These are phyloP conservation scores for Dalechampia spathulata DNA, from an alignment of 441 rosid species.

Conservation along the genomic window DNA sequence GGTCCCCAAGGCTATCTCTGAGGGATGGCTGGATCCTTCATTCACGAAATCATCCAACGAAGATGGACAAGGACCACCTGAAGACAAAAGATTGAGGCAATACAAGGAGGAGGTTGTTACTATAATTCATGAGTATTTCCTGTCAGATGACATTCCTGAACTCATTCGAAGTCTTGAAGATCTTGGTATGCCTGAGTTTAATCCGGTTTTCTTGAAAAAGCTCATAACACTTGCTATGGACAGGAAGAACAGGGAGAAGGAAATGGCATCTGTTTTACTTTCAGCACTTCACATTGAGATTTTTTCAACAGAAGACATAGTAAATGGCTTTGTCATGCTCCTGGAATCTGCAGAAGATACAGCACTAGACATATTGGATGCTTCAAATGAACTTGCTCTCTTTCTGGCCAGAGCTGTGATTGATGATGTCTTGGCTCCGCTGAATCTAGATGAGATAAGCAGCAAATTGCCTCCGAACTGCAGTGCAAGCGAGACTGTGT, in stretches of 20 bases:
- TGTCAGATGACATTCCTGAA: slow-evolving; percentile 97
- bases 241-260: slow-evolving; percentile 97
- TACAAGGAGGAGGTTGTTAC: slow-evolving; percentile 76
- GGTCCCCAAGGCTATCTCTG: slow-evolving; percentile 61
- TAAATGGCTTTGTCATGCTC: slow-evolving; percentile 84
- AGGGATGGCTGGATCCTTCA: slow-evolving; percentile 89
- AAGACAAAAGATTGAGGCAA: slow-evolving; percentile 45
- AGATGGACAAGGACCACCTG: slow-evolving; percentile 31
- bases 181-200: slow-evolving; percentile 61
- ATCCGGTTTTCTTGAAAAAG: slow-evolving; percentile 83
- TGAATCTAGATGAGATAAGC: slow-evolving; percentile 83
- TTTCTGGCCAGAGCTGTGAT: slow-evolving; percentile 96
- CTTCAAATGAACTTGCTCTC: slow-evolving; percentile 91
- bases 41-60: slow-evolving; percentile 33
- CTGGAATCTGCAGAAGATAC: slow-evolving; percentile 97
- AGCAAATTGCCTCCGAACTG: slow-evolving; percentile 60
- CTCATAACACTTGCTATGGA: slow-evolving; percentile 94
- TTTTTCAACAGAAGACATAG: slow-evolving; percentile 88
- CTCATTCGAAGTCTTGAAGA: slow-evolving; percentile 86
- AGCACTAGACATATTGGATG: slow-evolving; percentile 90
- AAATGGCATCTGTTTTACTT: slow-evolving; percentile 96
- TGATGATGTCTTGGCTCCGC: slow-evolving; percentile 86
- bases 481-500: slow-evolving; percentile 79
- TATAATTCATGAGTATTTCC: slow-evolving; percentile 92
- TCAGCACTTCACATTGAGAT: slow-evolving; percentile 95